Percentiles rank a stretch among this genome's conserved stretches.
phyloP scores from a whole-genome alignment of 1,284 basidiomycete genomes.

The Trametes polyzona region DNA sequence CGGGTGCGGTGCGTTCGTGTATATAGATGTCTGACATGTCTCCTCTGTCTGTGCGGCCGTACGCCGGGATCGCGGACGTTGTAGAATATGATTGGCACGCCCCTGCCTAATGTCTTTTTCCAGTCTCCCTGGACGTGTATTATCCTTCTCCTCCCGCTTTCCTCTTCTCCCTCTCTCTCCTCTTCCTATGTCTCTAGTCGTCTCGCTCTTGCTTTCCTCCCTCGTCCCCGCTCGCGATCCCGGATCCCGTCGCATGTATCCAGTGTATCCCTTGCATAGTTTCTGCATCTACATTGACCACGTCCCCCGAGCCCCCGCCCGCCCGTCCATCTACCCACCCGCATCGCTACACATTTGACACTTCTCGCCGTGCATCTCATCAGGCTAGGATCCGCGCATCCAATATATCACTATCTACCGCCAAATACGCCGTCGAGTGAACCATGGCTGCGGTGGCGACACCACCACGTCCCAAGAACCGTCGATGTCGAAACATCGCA shows the following conservation, averaged over 20 bases:
- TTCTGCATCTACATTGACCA: constrained; percentile 7
- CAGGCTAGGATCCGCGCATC: background rate
- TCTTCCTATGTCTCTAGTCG: background rate
- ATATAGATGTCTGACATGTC: constrained; percentile 6
- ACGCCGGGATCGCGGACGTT: constrained; percentile 15
- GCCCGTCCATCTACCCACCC: too few species aligned
- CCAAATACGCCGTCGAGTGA: background rate
- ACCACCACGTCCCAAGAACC: too few species aligned
- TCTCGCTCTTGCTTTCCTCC: background rate
- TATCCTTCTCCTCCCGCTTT: background rate
- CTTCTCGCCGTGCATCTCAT: too few species aligned
- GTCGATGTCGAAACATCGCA: too few species aligned
- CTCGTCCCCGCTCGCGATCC: background rate
- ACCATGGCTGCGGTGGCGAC: too few species aligned
- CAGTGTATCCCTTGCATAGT: constrained; percentile 14
- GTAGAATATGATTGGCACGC: constrained; percentile 9
- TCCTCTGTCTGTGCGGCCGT: too few species aligned
- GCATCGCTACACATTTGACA: too few species aligned
- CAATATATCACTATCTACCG: constrained; percentile 8
- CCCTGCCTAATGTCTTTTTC: constrained; percentile 1
- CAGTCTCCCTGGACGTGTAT: background rate
- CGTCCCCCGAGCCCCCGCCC: background rate
- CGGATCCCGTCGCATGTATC: constrained; percentile 7
- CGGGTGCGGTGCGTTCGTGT: background rate
- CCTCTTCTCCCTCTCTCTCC: background rate